Conservation (phyloP, 1,139 yeast species). For the Hemisphaericaspora lyxosophila region DNA sequence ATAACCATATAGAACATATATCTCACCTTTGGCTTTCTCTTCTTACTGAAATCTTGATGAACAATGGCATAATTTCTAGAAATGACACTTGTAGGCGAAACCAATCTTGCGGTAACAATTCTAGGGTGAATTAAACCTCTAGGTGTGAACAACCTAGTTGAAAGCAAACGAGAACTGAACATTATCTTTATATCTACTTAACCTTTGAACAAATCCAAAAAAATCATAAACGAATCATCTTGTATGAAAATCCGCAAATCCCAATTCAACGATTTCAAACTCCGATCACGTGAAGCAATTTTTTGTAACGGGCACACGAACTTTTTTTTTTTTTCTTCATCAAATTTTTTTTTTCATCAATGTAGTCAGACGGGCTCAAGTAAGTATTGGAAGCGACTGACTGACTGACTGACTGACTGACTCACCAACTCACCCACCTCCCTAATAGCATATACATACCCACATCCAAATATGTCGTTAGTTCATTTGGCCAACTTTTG, state of each 20-base stretch:
- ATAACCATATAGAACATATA: conserved; percentile 50
- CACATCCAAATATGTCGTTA: conserved; percentile 61
- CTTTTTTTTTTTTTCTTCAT: neutral
- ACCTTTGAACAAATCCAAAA: too few relatives aligned
- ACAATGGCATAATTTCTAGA: conserved; percentile 12
- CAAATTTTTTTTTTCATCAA: neutral
- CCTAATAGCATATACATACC: neutral
- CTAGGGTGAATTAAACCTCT: neutral
- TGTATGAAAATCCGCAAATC: neutral
- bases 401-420: too few relatives aligned
- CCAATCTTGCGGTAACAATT: neutral
- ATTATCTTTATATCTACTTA: too few relatives aligned
- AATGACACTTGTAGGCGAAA: neutral
- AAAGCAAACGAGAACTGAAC: neutral
- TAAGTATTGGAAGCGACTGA: too few relatives aligned
- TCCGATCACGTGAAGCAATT: neutral
- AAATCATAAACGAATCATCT: too few relatives aligned
- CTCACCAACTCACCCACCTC: too few relatives aligned
- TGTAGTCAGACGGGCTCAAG: too few relatives aligned
- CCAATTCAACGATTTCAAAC: neutral
- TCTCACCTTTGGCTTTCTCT: conserved; percentile 41
- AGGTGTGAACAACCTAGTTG: neutral
- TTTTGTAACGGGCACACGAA: too few relatives aligned
- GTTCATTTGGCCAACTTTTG: conserved; percentile 83
- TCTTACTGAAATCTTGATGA: conserved; percentile 10